phyloP scores from a whole-genome alignment of 2,329 filamentous ascomycete genomes.

The Tolypocladium ophioglossoides region DNA sequence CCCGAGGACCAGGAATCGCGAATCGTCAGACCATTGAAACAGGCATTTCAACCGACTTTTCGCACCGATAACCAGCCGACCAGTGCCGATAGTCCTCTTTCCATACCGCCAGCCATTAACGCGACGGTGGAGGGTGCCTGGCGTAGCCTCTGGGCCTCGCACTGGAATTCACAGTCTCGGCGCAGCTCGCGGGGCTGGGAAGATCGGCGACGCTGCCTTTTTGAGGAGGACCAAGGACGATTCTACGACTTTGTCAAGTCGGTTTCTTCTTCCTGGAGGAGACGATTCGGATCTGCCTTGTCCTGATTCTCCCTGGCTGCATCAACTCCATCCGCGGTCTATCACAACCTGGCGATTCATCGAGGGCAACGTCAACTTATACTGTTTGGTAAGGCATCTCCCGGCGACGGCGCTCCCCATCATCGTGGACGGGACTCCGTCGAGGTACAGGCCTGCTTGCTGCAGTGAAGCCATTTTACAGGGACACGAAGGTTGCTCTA shows the following conservation, averaged over 20 bases:
- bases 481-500: background rate
- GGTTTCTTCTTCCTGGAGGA: background rate
- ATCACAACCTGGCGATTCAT: background rate
- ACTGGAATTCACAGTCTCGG: conserved; percentile 14
- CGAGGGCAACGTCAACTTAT: background rate
- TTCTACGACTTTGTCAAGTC: background rate
- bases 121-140: background rate
- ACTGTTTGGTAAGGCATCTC: background rate
- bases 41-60: background rate
- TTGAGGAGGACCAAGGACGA: background rate
- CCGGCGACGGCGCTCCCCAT: background rate
- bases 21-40: background rate
- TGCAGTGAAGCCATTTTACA: background rate
- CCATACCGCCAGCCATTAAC: conserved; percentile 1
- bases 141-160: conserved; percentile 5
- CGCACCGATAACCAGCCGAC: background rate
- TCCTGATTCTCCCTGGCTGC: background rate
- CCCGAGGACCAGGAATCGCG: background rate
- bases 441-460: background rate
- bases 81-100: too few relatives aligned
- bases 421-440: background rate
- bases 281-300: background rate
- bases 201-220: background rate
- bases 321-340: background rate
- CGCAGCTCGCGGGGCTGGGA: conserved; percentile 8